Evolutionary conservation across 164 flowering plant genomes (phyloP), one percentile per base, ranked within the genome.

Genomic region (Piper betle): DNA sequence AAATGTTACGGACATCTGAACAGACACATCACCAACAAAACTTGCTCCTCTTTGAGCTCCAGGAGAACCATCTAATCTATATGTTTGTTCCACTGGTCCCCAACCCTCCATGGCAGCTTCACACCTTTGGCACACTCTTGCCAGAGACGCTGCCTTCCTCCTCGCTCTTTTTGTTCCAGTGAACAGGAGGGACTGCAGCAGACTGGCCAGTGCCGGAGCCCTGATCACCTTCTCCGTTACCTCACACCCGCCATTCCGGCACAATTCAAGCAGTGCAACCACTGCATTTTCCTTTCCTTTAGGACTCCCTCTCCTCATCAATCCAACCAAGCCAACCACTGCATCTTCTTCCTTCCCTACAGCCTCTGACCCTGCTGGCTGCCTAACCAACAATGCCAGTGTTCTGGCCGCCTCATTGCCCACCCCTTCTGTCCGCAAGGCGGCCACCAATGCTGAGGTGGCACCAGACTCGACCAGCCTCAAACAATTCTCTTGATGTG

Each of bases 111-210:
- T 81, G 15, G 81, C 79, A 63, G 83, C 73, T 63, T 84, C 91
- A 59, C 83, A n/a, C n/a, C n/a, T n/a, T n/a, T n/a, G n/a, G n/a
- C n/a, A n/a, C n/a, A n/a, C n/a, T n/a, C n/a, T n/a, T 50, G 87
- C 95, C 55, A 94, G 95, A 1, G 97, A 94, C 15, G 96, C 96
- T 9, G 97, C 99, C 68, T 94, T 94, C 58, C 99, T 73, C 71
- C 90, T 76, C 1, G 99, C 97, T 39, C 99, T 72, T 68, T 79
- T 85, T 16, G 97, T 94, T 2, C 99, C 97, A 0, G 95, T 84
- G 60, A 78, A 84, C 41, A 88, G 60, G 48, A 94, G 69, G 9
- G 71, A 71, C 70, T 87, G 88, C 53, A 91, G 79, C 75, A 91
- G 68, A 62, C 87, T 72, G 4, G 79, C 91, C 72, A 91, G 53